Base-by-base conservation (phyloP, 2,329 filamentous ascomycete species). In the Didymosphaeria variabile region DNA sequence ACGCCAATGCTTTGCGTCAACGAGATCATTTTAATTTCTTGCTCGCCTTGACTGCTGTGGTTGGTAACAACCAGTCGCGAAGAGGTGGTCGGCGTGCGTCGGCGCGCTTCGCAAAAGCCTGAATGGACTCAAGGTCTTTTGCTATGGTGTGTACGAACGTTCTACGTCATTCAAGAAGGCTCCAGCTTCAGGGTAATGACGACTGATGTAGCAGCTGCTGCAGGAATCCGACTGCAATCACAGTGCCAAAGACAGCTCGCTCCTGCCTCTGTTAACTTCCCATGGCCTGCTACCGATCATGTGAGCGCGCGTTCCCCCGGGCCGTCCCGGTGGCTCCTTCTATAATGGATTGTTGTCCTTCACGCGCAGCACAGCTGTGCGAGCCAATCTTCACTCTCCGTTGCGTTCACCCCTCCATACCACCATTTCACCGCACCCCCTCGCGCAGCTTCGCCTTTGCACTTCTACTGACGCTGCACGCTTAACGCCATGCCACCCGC, bases 401-500 rank as follows among this genome's bases (percentile, higher is more conserved):
- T 26, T 45, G 19, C 19, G 4, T 17, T 26, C 2, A 6, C 38
- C 38, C 2, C 38, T 40, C 38, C 17, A n/a, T 6, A 2, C 6
- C 36, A 40, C 38, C 17, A 19, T 19, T 40, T 40, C 15, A 8
- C 38, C 8, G 3, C 38, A 40, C 38, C 15, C 21, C 8, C n/a
- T 38, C 26, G 17, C 36, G 17, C 26, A 32, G 52, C 23, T 40
- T 34, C 42, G 52, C 38, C 40, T 54, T 54, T 19, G 15, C 26
- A 19, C 15, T 23, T 40, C 29, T n/a, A 8, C 26, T 29, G 12
- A 8, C 29, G 23, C 49, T 36, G 19, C 26, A 3, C 6, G 10
- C 23, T 31, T 15, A 19, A 9, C 26, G 40, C 26, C 4, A 68
- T 68, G 66, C 66, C 66, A 19, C 66, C 66, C 8, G 46, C 62